Evolutionary conservation across 2,329 filamentous ascomycete species (phyloP), one percentile per base, ranked within the genome.

Genomic region (Cytospora piceae): DNA sequence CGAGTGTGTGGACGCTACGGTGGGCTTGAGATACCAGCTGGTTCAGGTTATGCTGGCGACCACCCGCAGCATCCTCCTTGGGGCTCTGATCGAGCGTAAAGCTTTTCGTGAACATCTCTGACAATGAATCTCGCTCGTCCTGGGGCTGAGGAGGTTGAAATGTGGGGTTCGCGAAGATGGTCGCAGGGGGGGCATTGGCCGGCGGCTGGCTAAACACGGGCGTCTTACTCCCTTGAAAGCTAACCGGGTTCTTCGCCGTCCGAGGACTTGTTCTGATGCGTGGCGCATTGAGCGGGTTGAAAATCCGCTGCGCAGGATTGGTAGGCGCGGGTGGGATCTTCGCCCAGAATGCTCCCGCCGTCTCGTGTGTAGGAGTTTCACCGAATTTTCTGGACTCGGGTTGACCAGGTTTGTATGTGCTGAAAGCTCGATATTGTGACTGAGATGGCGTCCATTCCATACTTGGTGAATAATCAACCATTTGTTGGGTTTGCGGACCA

Each of bases 381-480:
- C 77, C 79, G 65, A 85, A 85, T 1, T 77, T 73, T 9, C 78
- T 71, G 53, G 80, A 78, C 54, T 78, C 77, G 66, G 76, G 70
- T 60, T 74, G 76, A 52, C 78, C 74, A 20, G 78, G 70, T 42
- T 80, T 75, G 55, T 78, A 75, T 54, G 81, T 76, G 66, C 79
- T 82, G 72, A 88, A 87, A 11, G 84, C 85, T 61, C 84, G 83
- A 67, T 87, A 78, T 58, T 80, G 78, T n/a, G 83, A 82, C 63
- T 80, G 78, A 0, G 86, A 87, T 0, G 89, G 88, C 2, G 87
- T 85, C 87, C 90, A 92, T 72, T 93, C 91, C 91, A 94, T 93
- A 63, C 84, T 83, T 49, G 90, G 85, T 1, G 78, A 79, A 64
- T 83, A 78, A 11, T 79, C 76, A 1, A 72, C 61, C 8, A 49